Base-by-base conservation (phyloP, 345 rosid genomes). In the Murraya paniculata region DNA sequence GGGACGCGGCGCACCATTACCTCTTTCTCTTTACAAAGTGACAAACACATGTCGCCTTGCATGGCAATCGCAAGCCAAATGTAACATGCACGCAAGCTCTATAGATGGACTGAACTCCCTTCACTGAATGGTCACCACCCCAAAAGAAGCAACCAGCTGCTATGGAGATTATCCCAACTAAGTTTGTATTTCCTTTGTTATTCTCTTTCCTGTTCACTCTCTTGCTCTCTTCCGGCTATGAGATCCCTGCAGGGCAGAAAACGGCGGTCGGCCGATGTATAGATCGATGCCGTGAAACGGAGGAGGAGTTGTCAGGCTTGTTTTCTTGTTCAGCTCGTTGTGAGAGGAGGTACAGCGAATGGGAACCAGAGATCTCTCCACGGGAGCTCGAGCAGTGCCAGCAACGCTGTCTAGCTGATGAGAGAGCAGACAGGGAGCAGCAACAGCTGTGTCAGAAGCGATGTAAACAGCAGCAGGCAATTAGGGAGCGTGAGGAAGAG, bases 341-440 rank as follows among this genome's bases (percentile, higher is more conserved):
- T 13, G 41, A 77, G 58, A 36, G 61, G 33, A 31, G 9, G 60
- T 72, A 33, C n/a, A 35, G 66, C 41, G 41, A 41, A 50, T 53
- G 76, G 53, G 57, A 75, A 56, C 70, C 64, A 35, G 64, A 82
- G 83, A 48, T 70, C 58, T 81, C 81, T n/a, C 6, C 56, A 67
- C 57, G 75, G 68, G 78, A 79, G 73, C 77, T 76, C 24, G 70
- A 78, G 72, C 82, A 80, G 68, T 86, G 88, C 76, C 79, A 74
- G 31, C 82, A 78, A 66, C 67, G 79, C 4, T 89, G 85, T 38
- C 67, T 48, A 18, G 4, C 57, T 1, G 21, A 41, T 80, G 64
- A 64, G 81, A 19, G 59, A 76, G 72, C 64, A 16, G 16, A 76
- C 27, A 13, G 30, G 7, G 27, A 41, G 74, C 35, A 39, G 24